Evolutionary conservation across 2,329 filamentous ascomycete species (phyloP), one percentile per base, ranked within the genome.

Genomic region (Aureobasidium sp.): DNA sequence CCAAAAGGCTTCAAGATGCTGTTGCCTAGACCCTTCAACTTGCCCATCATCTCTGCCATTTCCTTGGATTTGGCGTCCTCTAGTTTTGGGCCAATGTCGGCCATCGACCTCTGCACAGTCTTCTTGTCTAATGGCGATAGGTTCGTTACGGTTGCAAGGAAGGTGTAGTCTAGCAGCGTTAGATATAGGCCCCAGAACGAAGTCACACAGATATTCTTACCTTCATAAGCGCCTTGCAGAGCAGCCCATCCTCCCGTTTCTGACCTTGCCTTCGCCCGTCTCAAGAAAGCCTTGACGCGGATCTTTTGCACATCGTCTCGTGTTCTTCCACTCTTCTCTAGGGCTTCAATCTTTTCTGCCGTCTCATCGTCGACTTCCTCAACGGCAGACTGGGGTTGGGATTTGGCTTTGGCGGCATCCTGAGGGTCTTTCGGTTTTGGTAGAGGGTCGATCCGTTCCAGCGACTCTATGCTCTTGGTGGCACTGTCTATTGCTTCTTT

Each of bases 11-110:
- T 96, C 56, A 99, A 73, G 17, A 99, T 85, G 1, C 91, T 91
- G 71, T 99, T 96, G 0, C 94, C 94, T 64, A 99, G 78, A 75
- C 89, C 86, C 72, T 96, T 97, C 68, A 99, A 76, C 77, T 97
- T 97, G 19, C 88, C 90, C 91, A 96, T 96, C 91, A 97, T 97
- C 76, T 99, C 93, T 2, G 83, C 87, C 83, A 94, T 90, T 75
- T 99, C 94, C 67, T 82, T 83, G 70, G 96, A 88, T 75, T 91
- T 90, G 1, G 92, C 91, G 19, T 82, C 83, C 66, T 93, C 89
- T 54, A 91, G 82, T 64, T 82, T 81, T 1, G 81, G 77, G 1
- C 90, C 90, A 42, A 97, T 75, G 24, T 79, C 77, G 15, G 79
- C 74, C 63, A 95, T 78, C 67, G 91, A 87, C 31, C 78, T 75